These are phyloP conservation scores for Pseudoturritis turrita DNA, from an alignment of 345 rosid species.

Conservation along the genomic window DNA sequence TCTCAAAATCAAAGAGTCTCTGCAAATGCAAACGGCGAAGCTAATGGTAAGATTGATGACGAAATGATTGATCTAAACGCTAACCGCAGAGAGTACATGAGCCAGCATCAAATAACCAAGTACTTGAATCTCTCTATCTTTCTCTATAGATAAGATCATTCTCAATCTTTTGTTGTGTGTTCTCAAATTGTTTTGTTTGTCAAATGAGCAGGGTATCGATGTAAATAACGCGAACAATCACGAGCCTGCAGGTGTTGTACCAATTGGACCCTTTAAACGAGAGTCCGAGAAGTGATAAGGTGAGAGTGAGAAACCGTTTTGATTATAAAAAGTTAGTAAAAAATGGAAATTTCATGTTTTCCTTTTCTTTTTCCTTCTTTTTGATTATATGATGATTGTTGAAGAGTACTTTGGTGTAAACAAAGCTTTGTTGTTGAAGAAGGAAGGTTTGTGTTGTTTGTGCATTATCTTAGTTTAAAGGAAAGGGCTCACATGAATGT, in stretches of 20 bases:
- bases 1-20: conserved; percentile 44
- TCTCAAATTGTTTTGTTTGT: background rate
- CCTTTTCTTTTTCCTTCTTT: background rate
- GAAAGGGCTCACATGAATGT: conserved; percentile 10
- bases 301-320: background rate
- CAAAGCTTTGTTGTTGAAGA: conserved; percentile 7
- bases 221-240: conserved; percentile 44
- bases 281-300: conserved; percentile 55
- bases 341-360: background rate
- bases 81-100: conserved; percentile 53
- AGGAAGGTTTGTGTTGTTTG: conserved; percentile 17
- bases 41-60: conserved; percentile 45
- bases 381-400: background rate
- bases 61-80: conserved; percentile 67
- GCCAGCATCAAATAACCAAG: conserved; percentile 50
- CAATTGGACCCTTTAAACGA: conserved; percentile 54
- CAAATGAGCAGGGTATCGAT: conserved; percentile 49
- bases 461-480: conserved; percentile 29
- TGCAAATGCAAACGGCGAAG: conserved; percentile 36
- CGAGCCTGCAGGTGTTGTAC: conserved; percentile 52
- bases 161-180: background rate
- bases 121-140: conserved; percentile 20
- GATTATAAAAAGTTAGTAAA: background rate
- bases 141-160: background rate
- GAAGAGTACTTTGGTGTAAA: conserved; percentile 7